Evolutionary conservation across 176 grass and related monocot genomes (phyloP).

Genomic region (Cocos nucifera): DNA sequence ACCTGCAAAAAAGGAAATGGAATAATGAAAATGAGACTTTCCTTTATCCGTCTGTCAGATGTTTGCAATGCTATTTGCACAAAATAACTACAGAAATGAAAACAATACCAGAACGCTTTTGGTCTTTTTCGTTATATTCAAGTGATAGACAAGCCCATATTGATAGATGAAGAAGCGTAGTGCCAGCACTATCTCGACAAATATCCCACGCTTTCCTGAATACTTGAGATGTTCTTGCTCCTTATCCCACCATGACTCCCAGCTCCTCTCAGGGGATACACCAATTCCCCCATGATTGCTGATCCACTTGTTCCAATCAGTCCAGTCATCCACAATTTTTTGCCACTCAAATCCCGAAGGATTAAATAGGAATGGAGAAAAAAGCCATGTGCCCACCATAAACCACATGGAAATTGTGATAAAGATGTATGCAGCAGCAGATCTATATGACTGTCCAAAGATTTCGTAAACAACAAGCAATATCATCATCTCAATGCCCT

Average conservation of each 20-base stretch:
- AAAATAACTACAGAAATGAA: no score
- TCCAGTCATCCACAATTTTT: constrained; percentile 92
- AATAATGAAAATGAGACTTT: background rate
- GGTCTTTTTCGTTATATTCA: constrained; percentile 37
- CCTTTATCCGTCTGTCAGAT: no score
- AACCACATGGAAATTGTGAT: constrained; percentile 80
- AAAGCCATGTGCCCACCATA: constrained; percentile 85
- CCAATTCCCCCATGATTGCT: constrained; percentile 84
- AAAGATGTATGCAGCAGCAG: constrained; percentile 58
- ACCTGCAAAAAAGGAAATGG: constrained; percentile 49
- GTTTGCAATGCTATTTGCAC: no score
- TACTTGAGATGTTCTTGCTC: constrained; percentile 81
- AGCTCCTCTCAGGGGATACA: constrained; percentile 75
- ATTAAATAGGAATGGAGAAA: constrained; percentile 88
- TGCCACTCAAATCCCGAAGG: constrained; percentile 95
- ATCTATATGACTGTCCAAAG: constrained; percentile 65
- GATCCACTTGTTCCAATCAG: constrained; percentile 95
- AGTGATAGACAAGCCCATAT: constrained; percentile 90
- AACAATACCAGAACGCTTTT: constrained; percentile 63
- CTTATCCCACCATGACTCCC: constrained; percentile 95
- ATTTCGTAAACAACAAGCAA: constrained; percentile 75
- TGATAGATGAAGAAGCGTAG: constrained; percentile 85
- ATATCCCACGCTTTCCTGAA: constrained; percentile 51
- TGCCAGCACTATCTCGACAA: constrained; percentile 70
- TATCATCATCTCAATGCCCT: constrained; percentile 86